Conservation (phyloP, 805 yeast species). For the Komagataella kurtzmanii region DNA sequence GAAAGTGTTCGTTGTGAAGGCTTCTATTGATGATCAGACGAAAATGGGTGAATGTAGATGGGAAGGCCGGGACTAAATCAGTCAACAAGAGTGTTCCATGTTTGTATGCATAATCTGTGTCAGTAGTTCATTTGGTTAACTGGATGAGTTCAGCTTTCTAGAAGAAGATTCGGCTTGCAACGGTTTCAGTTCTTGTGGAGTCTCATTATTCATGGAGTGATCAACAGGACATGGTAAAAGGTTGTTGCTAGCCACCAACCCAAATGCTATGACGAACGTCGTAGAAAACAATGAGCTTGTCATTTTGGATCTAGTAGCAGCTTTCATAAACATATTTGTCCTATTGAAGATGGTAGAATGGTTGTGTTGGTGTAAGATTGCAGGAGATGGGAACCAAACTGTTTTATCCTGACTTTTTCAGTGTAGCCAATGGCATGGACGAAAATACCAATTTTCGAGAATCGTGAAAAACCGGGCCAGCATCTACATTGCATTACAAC, state of each 20-base stretch:
- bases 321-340: conserved; percentile 36
- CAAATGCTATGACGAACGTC: conserved; percentile 62
- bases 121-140: background rate
- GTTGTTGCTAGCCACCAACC: conserved; percentile 22
- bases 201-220: conserved; percentile 22
- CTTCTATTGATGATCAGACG: too few relatives aligned
- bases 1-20: too few relatives aligned
- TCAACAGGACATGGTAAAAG: conserved; percentile 32
- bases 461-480: background rate
- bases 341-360: background rate
- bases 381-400: too few relatives aligned
- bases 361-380: background rate
- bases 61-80: too few relatives aligned
- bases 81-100: too few relatives aligned
- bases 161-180: background rate
- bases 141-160: background rate
- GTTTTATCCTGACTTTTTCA: background rate
- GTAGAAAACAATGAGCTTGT: conserved; percentile 60
- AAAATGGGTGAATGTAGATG: too few relatives aligned
- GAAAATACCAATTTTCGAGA: background rate
- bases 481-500: background rate
- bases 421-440: background rate
- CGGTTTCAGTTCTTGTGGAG: conserved; percentile 3
- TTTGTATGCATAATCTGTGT: background rate
- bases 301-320: conserved; percentile 38